These are phyloP conservation scores for Chlamydomonas sp. DNA, from an alignment of 139 green algal species.

Conservation along the genomic window DNA sequence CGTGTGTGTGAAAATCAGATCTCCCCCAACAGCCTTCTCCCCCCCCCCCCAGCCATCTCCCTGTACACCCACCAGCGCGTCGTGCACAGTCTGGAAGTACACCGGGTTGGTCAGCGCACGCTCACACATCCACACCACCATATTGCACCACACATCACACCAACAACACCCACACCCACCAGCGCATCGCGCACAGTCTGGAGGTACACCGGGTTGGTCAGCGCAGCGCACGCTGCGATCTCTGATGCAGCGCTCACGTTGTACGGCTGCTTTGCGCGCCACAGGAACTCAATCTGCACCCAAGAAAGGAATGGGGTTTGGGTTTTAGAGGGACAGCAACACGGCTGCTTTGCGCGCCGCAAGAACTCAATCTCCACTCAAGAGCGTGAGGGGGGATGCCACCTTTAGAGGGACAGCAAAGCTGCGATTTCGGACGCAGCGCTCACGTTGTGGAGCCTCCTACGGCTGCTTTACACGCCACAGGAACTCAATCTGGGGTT, in stretches of 20 bases:
- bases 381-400: too few relatives aligned
- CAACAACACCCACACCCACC: too few relatives aligned
- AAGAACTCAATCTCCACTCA: slow-evolving; percentile 74
- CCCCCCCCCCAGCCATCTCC: too few relatives aligned
- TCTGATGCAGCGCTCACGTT: slow-evolving; percentile 95
- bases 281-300: slow-evolving; percentile 90
- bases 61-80: slow-evolving; percentile 59
- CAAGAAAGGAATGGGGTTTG: too few relatives aligned
- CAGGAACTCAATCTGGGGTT: slow-evolving; percentile 60
- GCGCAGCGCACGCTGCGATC: slow-evolving; percentile 43
- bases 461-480: slow-evolving; percentile 99
- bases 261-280: slow-evolving; percentile 98
- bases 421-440: slow-evolving; percentile 76
- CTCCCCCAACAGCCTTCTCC: too few relatives aligned
- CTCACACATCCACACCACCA: too few relatives aligned
- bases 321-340: too few relatives aligned
- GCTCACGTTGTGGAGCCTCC: slow-evolving; percentile 97
- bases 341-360: slow-evolving; percentile 56
- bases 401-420: too few relatives aligned
- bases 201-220: slow-evolving; percentile 47
- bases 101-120: slow-evolving; percentile 46
- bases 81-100: slow-evolving; percentile 32
- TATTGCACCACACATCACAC: too few relatives aligned
- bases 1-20: too few relatives aligned
- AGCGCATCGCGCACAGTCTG: slow-evolving; percentile 52